These are phyloP conservation scores for Dendrobium huoshanense DNA, from an alignment of 106 monocot species.

Conservation along the genomic window DNA sequence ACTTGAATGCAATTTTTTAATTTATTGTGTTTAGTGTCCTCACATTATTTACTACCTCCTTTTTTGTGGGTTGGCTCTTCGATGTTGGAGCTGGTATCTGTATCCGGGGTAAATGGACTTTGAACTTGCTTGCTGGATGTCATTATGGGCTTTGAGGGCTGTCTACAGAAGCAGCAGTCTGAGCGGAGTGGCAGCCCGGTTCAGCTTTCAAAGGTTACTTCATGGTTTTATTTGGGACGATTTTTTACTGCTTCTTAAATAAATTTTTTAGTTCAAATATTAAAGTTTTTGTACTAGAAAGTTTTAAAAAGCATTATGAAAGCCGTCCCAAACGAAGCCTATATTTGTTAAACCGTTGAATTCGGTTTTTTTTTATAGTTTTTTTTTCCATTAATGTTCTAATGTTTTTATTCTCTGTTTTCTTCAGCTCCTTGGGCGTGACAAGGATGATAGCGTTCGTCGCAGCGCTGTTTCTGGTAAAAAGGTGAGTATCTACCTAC, in stretches of 20 bases:
- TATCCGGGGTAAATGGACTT: slow-evolving; percentile 39
- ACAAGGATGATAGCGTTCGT: slow-evolving; percentile 79
- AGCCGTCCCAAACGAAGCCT: too few relatives aligned
- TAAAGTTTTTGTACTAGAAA: too few relatives aligned
- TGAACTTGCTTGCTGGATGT: slow-evolving; percentile 25
- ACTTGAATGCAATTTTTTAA: background rate
- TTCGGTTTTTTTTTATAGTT: background rate
- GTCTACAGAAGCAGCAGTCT: slow-evolving; percentile 58
- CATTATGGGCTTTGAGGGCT: slow-evolving; percentile 58
- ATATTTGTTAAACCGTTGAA: too few relatives aligned
- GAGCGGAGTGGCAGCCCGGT: slow-evolving; percentile 62
- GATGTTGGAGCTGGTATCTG: slow-evolving; percentile 90
- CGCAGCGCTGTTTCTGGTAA: slow-evolving; percentile 95
- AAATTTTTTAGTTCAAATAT: too few relatives aligned
- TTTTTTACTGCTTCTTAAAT: too few relatives aligned
- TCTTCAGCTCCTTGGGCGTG: slow-evolving; percentile 74
- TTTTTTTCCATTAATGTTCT: background rate
- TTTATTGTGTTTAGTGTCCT: slow-evolving; percentile 20
- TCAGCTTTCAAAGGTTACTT: slow-evolving; percentile 79
- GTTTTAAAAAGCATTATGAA: too few relatives aligned
- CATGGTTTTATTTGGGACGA: too few relatives aligned
- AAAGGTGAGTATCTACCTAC: slow-evolving; percentile 50
- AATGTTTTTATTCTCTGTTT: background rate
- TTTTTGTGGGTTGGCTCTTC: slow-evolving; percentile 76
- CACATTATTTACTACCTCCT: slow-evolving; percentile 67